Conservation (phyloP, 352 stramenopile species). For the Phytophthora citricola region DNA sequence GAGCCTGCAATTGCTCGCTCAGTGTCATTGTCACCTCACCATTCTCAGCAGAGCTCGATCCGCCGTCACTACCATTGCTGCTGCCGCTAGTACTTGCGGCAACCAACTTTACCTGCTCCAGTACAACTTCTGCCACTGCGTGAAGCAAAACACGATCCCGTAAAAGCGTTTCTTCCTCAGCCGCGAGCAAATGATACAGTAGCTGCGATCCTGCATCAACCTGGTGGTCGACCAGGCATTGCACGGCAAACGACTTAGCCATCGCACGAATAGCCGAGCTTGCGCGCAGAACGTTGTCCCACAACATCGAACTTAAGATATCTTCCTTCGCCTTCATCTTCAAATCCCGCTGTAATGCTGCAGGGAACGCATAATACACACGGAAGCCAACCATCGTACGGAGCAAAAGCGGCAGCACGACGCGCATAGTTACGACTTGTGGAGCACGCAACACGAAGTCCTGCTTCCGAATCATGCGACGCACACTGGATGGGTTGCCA, state of each 20-base stretch:
- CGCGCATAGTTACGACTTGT: constrained; percentile 83
- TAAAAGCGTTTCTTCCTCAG: constrained; percentile 72
- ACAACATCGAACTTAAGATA: constrained; percentile 53
- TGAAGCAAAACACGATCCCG: constrained; percentile 81
- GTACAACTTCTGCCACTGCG: constrained; percentile 63
- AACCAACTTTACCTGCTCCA: constrained; percentile 56
- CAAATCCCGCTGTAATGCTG: constrained; percentile 41
- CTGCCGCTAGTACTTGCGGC: constrained; percentile 33
- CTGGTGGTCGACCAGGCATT: constrained; percentile 73
- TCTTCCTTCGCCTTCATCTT: constrained; percentile 58
- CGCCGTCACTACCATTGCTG: constrained; percentile 17
- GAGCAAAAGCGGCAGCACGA: constrained; percentile 74
- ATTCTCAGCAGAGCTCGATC: constrained; percentile 42
- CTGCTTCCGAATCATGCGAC: constrained; percentile 86
- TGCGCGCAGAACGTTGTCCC: constrained; percentile 73
- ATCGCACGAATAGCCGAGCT: constrained; percentile 78
- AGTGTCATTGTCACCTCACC: constrained; percentile 40
- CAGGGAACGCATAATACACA: constrained; percentile 52
- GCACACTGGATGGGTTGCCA: constrained; percentile 78
- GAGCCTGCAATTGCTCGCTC: constrained; percentile 49
- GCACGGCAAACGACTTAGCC: constrained; percentile 69
- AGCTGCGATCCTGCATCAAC: constrained; percentile 57
- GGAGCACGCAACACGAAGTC: constrained; percentile 83
- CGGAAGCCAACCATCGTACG: constrained; percentile 64
- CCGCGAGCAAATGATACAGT: constrained; percentile 60